A percentile compares a stretch with the other conserved stretches of the same genome.
phyloP scores from a whole-genome alignment of 805 yeast genomes.

The Wickerhamiella sergipiensis region DNA sequence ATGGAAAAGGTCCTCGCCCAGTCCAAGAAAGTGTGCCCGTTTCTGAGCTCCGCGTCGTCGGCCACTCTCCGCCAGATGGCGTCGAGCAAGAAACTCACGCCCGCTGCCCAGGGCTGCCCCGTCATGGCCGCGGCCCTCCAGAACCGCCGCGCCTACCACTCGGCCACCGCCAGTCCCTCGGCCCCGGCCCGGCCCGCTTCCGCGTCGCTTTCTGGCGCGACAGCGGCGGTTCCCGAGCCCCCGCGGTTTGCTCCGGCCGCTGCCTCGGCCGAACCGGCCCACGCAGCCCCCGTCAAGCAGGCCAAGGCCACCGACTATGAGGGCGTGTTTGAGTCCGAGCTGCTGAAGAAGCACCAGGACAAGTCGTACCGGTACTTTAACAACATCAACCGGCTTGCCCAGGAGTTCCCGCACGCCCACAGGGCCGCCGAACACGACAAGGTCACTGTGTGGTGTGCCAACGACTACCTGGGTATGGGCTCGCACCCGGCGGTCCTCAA shows the following conservation, averaged over 20 bases:
- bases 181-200: constrained; percentile 15
- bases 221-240: background rate
- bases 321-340: constrained; percentile 52
- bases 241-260: background rate
- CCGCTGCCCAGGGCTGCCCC: constrained; percentile 71
- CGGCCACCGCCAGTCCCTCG: constrained; percentile 26
- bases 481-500: constrained; percentile 57
- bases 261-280: background rate
- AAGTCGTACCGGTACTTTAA: constrained; percentile 92
- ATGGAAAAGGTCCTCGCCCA: constrained; percentile 76
- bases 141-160: constrained; percentile 21
- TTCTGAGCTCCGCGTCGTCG: constrained; percentile 46
- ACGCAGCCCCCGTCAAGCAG: constrained; percentile 1
- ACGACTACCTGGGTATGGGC: constrained; percentile 94
- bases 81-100: constrained; percentile 29
- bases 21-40: constrained; percentile 74
- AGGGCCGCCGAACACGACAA: constrained; percentile 59
- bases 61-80: constrained; percentile 47
- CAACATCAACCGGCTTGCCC: constrained; percentile 90
- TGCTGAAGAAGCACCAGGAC: constrained; percentile 65
- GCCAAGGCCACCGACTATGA: constrained; percentile 41
- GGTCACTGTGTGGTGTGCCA: constrained; percentile 98
- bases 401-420: constrained; percentile 89
- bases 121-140: constrained; percentile 73
- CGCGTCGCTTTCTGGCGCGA: constrained; percentile 21